These are phyloP conservation scores for Penicillium carneum DNA, from an alignment of 2,329 filamentous ascomycete genomes.

Conservation along the genomic window DNA sequence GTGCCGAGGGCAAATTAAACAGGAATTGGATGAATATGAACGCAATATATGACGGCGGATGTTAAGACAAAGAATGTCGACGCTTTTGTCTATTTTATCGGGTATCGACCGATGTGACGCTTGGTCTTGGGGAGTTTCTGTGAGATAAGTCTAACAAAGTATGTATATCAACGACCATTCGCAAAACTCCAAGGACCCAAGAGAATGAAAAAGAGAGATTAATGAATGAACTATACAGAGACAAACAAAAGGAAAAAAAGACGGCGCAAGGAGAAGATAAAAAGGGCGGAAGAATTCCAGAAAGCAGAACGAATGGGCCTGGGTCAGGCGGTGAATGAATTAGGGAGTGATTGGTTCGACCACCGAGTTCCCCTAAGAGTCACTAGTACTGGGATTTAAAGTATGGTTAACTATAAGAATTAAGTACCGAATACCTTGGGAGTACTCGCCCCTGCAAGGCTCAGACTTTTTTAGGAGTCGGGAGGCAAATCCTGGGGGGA, in stretches of 20 bases:
- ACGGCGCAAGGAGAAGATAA: conserved; percentile 31
- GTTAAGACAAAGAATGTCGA: conserved; percentile 20
- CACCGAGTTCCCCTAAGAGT: conserved; percentile 14
- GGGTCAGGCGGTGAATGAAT: conserved; percentile 36
- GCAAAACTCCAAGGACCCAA: conserved; percentile 24
- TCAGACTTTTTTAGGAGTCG: conserved; percentile 17
- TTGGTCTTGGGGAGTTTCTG: conserved; percentile 14
- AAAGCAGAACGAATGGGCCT: conserved; percentile 27
- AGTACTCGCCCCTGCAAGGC: conserved; percentile 10
- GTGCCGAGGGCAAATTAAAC: conserved; percentile 21
- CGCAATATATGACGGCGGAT: conserved; percentile 2
- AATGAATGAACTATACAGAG: conserved; percentile 29
- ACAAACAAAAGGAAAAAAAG: conserved; percentile 21
- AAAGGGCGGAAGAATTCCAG: conserved; percentile 33
- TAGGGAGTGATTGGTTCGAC: conserved; percentile 17
- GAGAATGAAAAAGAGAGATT: conserved; percentile 21
- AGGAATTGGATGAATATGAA: conserved; percentile 17
- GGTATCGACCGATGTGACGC: conserved; percentile 14
- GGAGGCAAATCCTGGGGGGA: conserved; percentile 32
- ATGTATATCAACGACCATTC: conserved; percentile 21
- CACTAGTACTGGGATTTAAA: background rate
- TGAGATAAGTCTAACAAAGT: conserved; percentile 24
- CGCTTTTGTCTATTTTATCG: conserved; percentile 24
- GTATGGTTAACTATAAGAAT: fast-evolving
- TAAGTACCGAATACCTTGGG: conserved; percentile 19